phyloP scores from a whole-genome alignment of 2,329 filamentous ascomycete species.

The Colletotrichum viniferum region DNA sequence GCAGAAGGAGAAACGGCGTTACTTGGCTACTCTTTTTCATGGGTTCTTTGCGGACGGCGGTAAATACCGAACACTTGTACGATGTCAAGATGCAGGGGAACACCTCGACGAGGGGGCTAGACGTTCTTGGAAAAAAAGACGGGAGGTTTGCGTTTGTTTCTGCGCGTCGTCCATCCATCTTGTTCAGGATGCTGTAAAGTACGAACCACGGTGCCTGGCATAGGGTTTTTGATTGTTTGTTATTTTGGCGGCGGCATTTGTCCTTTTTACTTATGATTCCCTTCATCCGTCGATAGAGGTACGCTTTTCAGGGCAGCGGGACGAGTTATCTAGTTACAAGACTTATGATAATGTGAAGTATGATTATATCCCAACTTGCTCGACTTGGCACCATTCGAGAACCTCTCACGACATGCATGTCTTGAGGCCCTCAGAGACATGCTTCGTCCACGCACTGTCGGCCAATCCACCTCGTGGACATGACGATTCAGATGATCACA shows the following conservation, averaged over 20 bases:
- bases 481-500: neutral
- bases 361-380: neutral
- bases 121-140: neutral
- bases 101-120: neutral
- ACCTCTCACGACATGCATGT: neutral
- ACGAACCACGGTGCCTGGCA: neutral
- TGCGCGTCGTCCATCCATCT: constrained; percentile 2
- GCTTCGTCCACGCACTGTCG: neutral
- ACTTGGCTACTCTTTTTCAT: neutral
- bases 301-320: neutral
- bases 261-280: neutral
- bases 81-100: constrained; percentile 8
- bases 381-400: neutral
- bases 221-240: neutral
- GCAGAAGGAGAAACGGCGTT: neutral
- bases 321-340: neutral
- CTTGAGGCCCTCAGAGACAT: neutral
- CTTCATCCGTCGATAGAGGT: neutral
- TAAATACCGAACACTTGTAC: constrained; percentile 5
- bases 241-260: neutral
- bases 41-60: neutral
- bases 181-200: constrained; percentile 5
- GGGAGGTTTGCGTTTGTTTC: neutral
- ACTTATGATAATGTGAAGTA: neutral
- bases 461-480: neutral